These are phyloP conservation scores for Cynanchum wilfordii DNA, from an alignment of 257 asterid genomes.

Conservation along the genomic window DNA sequence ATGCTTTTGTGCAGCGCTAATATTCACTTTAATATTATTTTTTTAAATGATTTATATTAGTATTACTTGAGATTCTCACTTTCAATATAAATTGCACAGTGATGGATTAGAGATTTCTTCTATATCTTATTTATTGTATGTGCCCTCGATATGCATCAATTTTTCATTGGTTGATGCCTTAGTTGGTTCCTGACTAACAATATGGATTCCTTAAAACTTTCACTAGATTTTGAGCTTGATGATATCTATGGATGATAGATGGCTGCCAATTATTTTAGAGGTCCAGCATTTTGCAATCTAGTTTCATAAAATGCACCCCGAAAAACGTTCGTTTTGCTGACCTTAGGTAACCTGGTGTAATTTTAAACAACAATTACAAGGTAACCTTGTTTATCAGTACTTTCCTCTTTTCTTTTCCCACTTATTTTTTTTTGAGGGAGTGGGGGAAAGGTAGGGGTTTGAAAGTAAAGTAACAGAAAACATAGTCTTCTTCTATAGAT, in stretches of 20 bases:
- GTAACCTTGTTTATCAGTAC: no score
- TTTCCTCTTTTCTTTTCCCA: background rate
- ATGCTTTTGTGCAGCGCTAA: background rate
- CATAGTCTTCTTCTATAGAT: no score
- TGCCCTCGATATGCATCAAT: background rate
- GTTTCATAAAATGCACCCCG: background rate
- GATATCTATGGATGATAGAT: background rate
- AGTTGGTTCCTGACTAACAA: background rate
- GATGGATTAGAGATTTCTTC: background rate
- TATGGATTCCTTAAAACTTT: background rate
- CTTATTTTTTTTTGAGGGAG: background rate
- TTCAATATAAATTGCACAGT: background rate
- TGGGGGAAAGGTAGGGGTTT: no score
- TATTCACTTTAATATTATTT: background rate
- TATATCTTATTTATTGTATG: background rate
- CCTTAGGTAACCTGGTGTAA: background rate
- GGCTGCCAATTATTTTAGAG: background rate
- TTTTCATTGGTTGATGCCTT: background rate
- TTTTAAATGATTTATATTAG: background rate
- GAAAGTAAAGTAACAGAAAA: no score
- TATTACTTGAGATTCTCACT: background rate
- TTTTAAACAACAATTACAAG: no score
- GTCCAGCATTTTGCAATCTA: background rate
- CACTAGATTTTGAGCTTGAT: background rate
- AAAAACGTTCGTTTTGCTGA: background rate